Conservation (phyloP, 2,329 filamentous ascomycete species). For the Aureobasidium vineae region DNA sequence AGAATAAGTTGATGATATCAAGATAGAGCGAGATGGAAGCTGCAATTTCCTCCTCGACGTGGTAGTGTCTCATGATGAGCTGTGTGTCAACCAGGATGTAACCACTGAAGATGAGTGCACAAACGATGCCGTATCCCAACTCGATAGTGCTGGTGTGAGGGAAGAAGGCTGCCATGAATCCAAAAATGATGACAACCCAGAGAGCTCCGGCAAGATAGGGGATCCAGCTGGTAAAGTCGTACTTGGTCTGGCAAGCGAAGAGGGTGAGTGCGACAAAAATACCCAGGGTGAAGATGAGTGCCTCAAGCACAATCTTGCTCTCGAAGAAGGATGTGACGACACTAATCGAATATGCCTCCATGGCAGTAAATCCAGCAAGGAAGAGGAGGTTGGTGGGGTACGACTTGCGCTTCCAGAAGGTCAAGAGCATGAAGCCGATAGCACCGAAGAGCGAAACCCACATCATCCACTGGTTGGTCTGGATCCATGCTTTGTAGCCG, state of each 20-base stretch:
- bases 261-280: constrained; percentile 65
- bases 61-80: constrained; percentile 90
- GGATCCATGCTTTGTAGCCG: constrained; percentile 82
- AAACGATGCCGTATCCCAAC: constrained; percentile 77
- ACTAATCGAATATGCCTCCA: constrained; percentile 91
- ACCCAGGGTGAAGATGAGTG: constrained; percentile 75
- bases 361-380: constrained; percentile 80
- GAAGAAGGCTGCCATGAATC: constrained; percentile 90
- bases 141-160: constrained; percentile 78
- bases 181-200: constrained; percentile 88
- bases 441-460: constrained; percentile 82
- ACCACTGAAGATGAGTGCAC: constrained; percentile 83
- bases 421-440: constrained; percentile 79
- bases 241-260: constrained; percentile 96
- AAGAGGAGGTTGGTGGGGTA: constrained; percentile 95
- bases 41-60: constrained; percentile 97
- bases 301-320: constrained; percentile 79
- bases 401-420: constrained; percentile 86
- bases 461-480: constrained; percentile 77
- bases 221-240: constrained; percentile 97
- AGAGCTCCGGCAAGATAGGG: constrained; percentile 89
- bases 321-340: constrained; percentile 92
- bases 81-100: constrained; percentile 98
- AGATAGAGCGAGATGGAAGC: constrained; percentile 88
- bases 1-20: constrained; percentile 95